Evolutionary conservation across 1,139 yeast species (phyloP).

Genomic region (Candida tetrigidarum): DNA sequence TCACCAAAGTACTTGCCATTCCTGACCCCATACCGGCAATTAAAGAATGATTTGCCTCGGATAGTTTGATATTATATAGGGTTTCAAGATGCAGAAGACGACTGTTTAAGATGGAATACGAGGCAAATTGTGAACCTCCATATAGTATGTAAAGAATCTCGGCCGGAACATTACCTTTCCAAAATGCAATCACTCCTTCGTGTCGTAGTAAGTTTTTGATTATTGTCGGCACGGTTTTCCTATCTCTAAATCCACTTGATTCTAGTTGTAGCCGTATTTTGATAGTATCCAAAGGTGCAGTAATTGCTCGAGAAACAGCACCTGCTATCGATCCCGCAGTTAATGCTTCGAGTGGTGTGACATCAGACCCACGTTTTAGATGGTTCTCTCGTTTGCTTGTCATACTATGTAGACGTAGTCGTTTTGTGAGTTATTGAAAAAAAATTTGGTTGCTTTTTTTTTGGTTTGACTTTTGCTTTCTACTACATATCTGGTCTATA

Average conservation of each 20-base stretch:
- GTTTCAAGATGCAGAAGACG: slow-evolving; percentile 36
- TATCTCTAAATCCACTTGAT: slow-evolving; percentile 15
- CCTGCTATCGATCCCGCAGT: slow-evolving; percentile 80
- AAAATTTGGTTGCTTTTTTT: background rate
- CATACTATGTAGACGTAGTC: slow-evolving; percentile 17
- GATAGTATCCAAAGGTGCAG: slow-evolving; percentile 90
- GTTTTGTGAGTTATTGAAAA: background rate
- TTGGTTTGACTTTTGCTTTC: background rate
- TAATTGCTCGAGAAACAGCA: slow-evolving; percentile 64
- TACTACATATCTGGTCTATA: too few relatives aligned
- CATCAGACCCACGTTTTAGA: slow-evolving; percentile 53
- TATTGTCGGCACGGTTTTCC: slow-evolving; percentile 21
- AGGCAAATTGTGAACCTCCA: slow-evolving; percentile 83
- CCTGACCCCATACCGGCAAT: slow-evolving; percentile 83
- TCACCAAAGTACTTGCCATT: slow-evolving; percentile 63
- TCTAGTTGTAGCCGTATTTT: slow-evolving; percentile 82
- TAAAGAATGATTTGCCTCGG: slow-evolving; percentile 52
- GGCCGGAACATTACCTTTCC: slow-evolving; percentile 98
- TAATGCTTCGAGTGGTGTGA: slow-evolving; percentile 46
- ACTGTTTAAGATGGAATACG: slow-evolving; percentile 62
- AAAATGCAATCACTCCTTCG: slow-evolving; percentile 57
- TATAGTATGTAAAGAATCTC: slow-evolving; percentile 81
- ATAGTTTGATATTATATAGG: slow-evolving; percentile 25
- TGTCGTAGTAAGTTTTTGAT: slow-evolving; percentile 28
- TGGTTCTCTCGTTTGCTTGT: slow-evolving; percentile 45